Base-by-base conservation (phyloP, 2,329 filamentous ascomycete species). In the Colletotrichum higginsianum region DNA sequence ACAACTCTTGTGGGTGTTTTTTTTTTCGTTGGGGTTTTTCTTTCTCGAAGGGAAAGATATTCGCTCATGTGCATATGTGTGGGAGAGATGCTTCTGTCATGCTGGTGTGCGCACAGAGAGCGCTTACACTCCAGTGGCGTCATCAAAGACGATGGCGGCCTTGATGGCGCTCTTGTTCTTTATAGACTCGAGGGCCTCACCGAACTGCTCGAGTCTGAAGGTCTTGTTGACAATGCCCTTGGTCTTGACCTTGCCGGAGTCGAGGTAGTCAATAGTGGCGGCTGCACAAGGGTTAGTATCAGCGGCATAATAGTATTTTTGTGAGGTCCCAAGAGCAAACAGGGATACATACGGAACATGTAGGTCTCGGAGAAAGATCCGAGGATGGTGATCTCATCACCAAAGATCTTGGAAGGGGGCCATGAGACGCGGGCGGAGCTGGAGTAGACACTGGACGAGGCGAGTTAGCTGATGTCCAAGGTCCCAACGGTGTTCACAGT, bases 281-380 rank as follows among this genome's bases (percentile, higher is more conserved):
- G 85, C 81, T 83, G 35, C 56, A 58, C 8, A 2, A 55, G 3
- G 35, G 53, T 75, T 21, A 75, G 61, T 26, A 23, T 15, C 38
- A 38, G 8, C 16, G 4, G 11, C 21, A 21, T n/a, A 11, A n/a
- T 13, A 26, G n/a, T 66, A 9, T 13, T 12, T 12, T 23, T 15
- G 18, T 49, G 13, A 50, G 26, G 57, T 13, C 23, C 26, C 23
- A 16, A 35, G 11, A 23, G 49, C 8, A 15, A 40, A n/a, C 30
- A n/a, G 38, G 5, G 35, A 15, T 26, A 81, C 82, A 78, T 81
- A 85, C 83, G 91, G 85, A 93, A 92, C 86, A 92, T 93, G 82
- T 90, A 92, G 30, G 90, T 92, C 81, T 93, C 91, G 58, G 90
- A 93, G 83, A 94, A 94, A 63, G 89, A 92, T 35, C 92, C 91